These are phyloP conservation scores for Neurospora pannonica DNA, from an alignment of 495 filamentous ascomycete species.

Conservation along the genomic window DNA sequence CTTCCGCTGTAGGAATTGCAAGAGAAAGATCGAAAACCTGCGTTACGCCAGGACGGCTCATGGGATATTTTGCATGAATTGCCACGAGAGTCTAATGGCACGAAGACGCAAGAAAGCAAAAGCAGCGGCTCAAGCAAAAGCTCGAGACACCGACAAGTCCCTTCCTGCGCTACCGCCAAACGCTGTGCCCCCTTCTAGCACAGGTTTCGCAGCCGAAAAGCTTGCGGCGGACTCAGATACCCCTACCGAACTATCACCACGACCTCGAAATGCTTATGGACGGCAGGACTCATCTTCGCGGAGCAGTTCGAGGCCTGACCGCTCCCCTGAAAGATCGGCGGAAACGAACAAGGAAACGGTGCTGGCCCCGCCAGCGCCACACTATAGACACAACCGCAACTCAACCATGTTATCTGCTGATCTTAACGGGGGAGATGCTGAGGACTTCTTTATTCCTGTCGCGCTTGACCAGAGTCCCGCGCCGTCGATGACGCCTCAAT, in stretches of 20 bases:
- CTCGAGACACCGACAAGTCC: slow-evolving; percentile 74
- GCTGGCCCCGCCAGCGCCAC: slow-evolving; percentile 61
- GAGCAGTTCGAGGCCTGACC: slow-evolving; percentile 38
- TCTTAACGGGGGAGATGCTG: slow-evolving; percentile 48
- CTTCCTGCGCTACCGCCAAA: slow-evolving; percentile 83
- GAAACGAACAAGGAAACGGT: slow-evolving; percentile 42
- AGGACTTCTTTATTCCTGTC: slow-evolving; percentile 83
- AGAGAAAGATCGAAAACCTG: slow-evolving; percentile 95
- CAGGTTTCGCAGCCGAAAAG: slow-evolving; percentile 51
- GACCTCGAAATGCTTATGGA: slow-evolving; percentile 43
- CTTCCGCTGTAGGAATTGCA: slow-evolving; percentile 97
- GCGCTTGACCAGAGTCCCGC: slow-evolving; percentile 76
- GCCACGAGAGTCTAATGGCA: slow-evolving; percentile 98
- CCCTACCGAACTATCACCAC: slow-evolving; percentile 61
- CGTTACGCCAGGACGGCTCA: slow-evolving; percentile 96
- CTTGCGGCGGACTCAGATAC: slow-evolving; percentile 70
- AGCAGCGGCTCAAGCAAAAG: slow-evolving; percentile 49
- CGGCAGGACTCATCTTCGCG: slow-evolving; percentile 40
- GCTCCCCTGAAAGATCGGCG: slow-evolving; percentile 37
- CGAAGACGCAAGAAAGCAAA: slow-evolving; percentile 82
- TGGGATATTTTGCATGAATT: slow-evolving; percentile 99
- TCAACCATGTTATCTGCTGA: slow-evolving; percentile 58
- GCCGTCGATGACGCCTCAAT: slow-evolving; percentile 50
- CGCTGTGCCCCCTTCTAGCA: slow-evolving; percentile 43
- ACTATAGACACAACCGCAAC: slow-evolving; percentile 69